phyloP scores from a whole-genome alignment of 2,329 filamentous ascomycete genomes.

The Sphaerulina vaccinii region DNA sequence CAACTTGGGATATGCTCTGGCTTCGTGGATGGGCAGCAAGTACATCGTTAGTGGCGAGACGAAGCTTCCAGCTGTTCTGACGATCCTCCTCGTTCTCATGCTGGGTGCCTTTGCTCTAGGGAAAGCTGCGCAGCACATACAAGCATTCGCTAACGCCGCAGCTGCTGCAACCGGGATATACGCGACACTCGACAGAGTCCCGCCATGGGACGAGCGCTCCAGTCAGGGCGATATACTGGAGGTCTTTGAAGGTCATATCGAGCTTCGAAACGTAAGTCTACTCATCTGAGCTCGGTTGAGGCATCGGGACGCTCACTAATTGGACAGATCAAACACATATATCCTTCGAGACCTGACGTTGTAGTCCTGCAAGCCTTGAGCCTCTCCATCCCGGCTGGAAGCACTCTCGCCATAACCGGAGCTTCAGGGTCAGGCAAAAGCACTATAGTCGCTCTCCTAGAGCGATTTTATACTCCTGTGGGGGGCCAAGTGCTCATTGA shows the following conservation, averaged over 20 bases:
- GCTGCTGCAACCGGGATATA: constrained; percentile 89
- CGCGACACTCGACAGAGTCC: constrained; percentile 83
- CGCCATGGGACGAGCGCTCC: constrained; percentile 74
- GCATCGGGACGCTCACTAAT: constrained; percentile 27
- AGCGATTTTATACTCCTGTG: constrained; percentile 48
- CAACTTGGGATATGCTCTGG: constrained; percentile 81
- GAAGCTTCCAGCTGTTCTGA: constrained; percentile 69
- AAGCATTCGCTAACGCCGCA: constrained; percentile 79
- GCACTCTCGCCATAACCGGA: constrained; percentile 55
- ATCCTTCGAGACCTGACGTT: constrained; percentile 88
- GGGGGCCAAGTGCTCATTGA: constrained; percentile 49
- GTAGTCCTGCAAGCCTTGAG: constrained; percentile 81
- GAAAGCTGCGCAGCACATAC: constrained; percentile 79
- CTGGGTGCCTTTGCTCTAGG: constrained; percentile 90
- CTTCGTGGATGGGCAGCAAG: constrained; percentile 82
- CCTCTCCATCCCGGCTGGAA: constrained; percentile 78
- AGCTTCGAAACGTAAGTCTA: constrained; percentile 62
- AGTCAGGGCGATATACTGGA: constrained; percentile 70
- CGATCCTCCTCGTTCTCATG: constrained; percentile 85
- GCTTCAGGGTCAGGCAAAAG: constrained; percentile 51
- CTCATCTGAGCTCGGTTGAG: neutral
- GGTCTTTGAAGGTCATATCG: constrained; percentile 72
- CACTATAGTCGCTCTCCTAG: constrained; percentile 47
- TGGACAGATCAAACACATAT: constrained; percentile 73
- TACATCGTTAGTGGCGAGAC: constrained; percentile 68